Base-by-base conservation (phyloP, 495 filamentous ascomycete genomes). In the Elasticomyces elasticus region DNA sequence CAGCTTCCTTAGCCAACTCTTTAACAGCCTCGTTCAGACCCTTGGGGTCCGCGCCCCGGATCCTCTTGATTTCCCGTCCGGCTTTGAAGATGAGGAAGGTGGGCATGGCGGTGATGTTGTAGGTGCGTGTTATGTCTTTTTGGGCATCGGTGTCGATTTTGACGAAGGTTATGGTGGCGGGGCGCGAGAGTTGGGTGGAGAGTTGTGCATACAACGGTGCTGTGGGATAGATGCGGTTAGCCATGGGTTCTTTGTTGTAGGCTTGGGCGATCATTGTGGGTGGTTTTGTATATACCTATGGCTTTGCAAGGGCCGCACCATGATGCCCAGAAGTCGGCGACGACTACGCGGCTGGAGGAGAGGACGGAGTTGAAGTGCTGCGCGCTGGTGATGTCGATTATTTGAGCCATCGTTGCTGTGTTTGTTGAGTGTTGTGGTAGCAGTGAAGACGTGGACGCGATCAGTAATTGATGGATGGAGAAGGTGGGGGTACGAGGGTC, bases 71-170 rank as follows among this genome's bases (percentile, higher is more conserved):
- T 49, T 78, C 71, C 52, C 77, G 73, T 55, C 83, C 81, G 55
- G 83, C 76, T 62, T 87, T 85, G 76, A 96, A 95, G 60, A 94
- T 76, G 63, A 96, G 80, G 71, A 97, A 95, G 40, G 91, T 94
- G 15, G 92, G 92, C 60, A 86, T 75, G 13, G 78, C 78, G n/a
- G 79, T 83, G 58, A 95, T 76, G 45, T 73, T 67, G 64, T 91
- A 90, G 54, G 77, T 76, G 52, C 76, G 67, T 12, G 86, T 81
- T 35, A 96, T 76, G 19, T 86, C 80, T 64, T 82, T 74, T 65
- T 91, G 86, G 22, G 79, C 60, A 49, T 94, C 87, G 44, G 82
- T 82, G 71, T 97, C 80, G 71, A 95, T 76, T 73, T 94, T 94
- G 66, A 79, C 83, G 66, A 96, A 95, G 52, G 81, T 85, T 54